These are phyloP conservation scores for Porphyrellus sp. DNA, from an alignment of 1,284 basidiomycete genomes.

Conservation along the genomic window DNA sequence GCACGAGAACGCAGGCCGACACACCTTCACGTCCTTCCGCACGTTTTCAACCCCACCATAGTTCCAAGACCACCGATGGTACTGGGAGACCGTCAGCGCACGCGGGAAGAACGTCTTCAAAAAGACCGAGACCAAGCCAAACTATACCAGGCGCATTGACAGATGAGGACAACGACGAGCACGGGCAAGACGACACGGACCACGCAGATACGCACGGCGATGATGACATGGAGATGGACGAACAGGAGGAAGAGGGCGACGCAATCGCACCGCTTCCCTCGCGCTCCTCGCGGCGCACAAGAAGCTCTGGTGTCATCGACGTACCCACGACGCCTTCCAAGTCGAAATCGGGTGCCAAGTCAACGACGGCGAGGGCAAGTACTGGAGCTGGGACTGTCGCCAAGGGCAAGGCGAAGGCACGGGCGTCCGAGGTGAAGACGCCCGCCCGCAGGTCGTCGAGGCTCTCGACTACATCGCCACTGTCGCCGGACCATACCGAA, in stretches of 20 bases:
- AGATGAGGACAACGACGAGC: slow-evolving; percentile 43
- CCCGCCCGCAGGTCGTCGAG: slow-evolving; percentile 33
- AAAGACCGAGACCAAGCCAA: slow-evolving; percentile 32
- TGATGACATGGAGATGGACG: slow-evolving; percentile 19
- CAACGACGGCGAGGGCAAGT: background rate
- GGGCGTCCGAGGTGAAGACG: slow-evolving; percentile 22
- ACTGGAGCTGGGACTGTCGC: background rate
- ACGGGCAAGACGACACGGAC: slow-evolving; percentile 15
- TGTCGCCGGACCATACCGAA: slow-evolving; percentile 27
- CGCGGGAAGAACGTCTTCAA: slow-evolving; percentile 13
- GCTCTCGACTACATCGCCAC: slow-evolving; percentile 29
- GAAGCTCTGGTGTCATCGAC: slow-evolving; percentile 21
- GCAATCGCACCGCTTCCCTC: slow-evolving; percentile 50
- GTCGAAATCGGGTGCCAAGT: slow-evolving; percentile 11
- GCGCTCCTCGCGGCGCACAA: slow-evolving; percentile 27
- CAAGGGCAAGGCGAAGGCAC: slow-evolving; percentile 20
- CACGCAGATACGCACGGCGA: slow-evolving; percentile 29
- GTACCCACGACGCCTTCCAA: background rate
- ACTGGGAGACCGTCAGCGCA: background rate
- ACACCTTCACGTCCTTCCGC: slow-evolving; percentile 14
- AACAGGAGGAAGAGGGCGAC: slow-evolving; percentile 43
- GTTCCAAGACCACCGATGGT: background rate
- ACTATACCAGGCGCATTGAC: slow-evolving; percentile 56
- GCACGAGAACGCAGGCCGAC: slow-evolving; percentile 10
- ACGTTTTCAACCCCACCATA: slow-evolving; percentile 14